phyloP scores from a whole-genome alignment of 2,329 filamentous ascomycete species.

The Fusarium sp. region DNA sequence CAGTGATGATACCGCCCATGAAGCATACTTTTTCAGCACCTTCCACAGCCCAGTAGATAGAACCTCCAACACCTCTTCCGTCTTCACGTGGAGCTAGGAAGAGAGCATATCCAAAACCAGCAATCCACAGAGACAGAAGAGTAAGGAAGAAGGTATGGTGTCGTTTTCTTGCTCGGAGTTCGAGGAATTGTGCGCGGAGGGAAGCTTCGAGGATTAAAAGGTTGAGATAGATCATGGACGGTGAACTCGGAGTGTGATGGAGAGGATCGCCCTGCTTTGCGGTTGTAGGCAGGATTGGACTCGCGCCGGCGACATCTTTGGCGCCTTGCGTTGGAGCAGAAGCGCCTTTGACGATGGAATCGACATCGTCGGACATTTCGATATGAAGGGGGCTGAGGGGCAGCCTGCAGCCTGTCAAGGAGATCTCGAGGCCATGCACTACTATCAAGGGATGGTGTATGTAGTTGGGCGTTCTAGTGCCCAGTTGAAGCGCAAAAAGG shows the following conservation, averaged over 20 bases:
- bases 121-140: conserved; percentile 81
- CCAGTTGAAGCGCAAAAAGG: neutral
- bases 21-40: conserved; percentile 90
- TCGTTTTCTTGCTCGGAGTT: conserved; percentile 84
- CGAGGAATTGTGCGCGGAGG: conserved; percentile 90
- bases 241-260: conserved; percentile 85
- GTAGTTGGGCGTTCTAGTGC: neutral
- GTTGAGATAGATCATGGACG: conserved; percentile 97
- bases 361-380: conserved; percentile 72
- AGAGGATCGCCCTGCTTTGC: conserved; percentile 74
- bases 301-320: conserved; percentile 53
- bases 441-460: conserved; percentile 1
- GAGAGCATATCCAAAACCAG: conserved; percentile 87
- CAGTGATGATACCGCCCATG: conserved; percentile 89
- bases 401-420: conserved; percentile 42
- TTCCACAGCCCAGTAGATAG: conserved; percentile 96
- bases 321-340: conserved; percentile 71
- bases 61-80: conserved; percentile 88
- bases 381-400: conserved; percentile 32
- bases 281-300: conserved; percentile 57
- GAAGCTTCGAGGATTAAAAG: conserved; percentile 96
- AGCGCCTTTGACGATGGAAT: conserved; percentile 93
- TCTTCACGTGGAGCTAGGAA: conserved; percentile 97
- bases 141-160: conserved; percentile 94
- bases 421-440: conserved; percentile 41